Percentiles rank a stretch among this genome's conserved stretches.
phyloP scores from a whole-genome alignment of 495 filamentous ascomycete species.

The Penicillium riverlandense region DNA sequence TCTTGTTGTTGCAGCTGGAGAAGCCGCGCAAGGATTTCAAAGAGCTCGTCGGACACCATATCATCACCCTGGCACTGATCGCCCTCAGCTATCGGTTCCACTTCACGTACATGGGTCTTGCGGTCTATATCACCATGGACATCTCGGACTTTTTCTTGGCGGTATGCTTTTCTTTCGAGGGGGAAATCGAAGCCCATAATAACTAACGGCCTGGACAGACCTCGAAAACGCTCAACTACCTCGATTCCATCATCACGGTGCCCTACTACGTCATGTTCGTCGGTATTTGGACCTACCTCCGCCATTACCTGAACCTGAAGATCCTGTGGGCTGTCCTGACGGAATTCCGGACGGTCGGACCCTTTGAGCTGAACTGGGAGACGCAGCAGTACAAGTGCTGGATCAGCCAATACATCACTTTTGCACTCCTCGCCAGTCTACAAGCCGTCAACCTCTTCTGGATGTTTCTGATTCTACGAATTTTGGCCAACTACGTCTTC shows the following conservation, averaged over 20 bases:
- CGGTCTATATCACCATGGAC: conserved; percentile 95
- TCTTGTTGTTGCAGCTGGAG: conserved; percentile 82
- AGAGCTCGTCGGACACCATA: conserved; percentile 90
- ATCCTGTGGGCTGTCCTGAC: conserved; percentile 82
- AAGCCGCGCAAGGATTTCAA: conserved; percentile 95
- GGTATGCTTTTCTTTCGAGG: conserved; percentile 45
- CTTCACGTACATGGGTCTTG: conserved; percentile 95
- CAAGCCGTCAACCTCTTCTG: conserved; percentile 84
- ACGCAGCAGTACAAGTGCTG: conserved; percentile 76
- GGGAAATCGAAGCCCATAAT: background rate
- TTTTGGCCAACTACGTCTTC: conserved; percentile 55
- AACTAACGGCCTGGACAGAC: conserved; percentile 43
- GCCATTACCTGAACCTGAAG: conserved; percentile 83
- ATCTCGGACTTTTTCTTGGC: conserved; percentile 96
- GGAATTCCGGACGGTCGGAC: conserved; percentile 82
- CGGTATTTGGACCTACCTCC: conserved; percentile 80
- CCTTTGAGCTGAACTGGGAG: conserved; percentile 82
- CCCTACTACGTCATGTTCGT: conserved; percentile 87
- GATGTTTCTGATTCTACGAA: conserved; percentile 74
- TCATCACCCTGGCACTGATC: conserved; percentile 87
- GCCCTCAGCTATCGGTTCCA: conserved; percentile 91
- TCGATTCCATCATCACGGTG: conserved; percentile 66
- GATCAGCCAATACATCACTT: conserved; percentile 68
- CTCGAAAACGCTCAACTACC: conserved; percentile 90
- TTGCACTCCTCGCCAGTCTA: conserved; percentile 59